Percentiles rank a stretch among this genome's conserved stretches.
Evolutionary conservation across 192 early-diverging fungal genomes (phyloP).

Genomic region (Coemansia sp.): DNA sequence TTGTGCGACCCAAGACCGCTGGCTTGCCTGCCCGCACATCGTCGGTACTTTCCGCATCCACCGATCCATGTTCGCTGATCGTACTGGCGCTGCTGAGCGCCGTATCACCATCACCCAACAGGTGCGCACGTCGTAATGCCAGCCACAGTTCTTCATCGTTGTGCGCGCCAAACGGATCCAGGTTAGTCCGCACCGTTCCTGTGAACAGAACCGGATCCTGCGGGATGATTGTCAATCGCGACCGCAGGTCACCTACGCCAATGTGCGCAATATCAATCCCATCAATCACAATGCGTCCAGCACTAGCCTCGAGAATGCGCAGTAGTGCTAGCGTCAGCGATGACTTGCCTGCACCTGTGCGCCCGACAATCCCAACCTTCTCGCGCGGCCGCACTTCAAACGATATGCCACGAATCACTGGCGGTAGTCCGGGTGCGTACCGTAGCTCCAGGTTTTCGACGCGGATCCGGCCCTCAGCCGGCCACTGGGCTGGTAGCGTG

Average conservation of each 20-base stretch:
- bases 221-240: constrained; percentile 79
- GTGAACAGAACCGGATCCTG: constrained; percentile 83
- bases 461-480: constrained; percentile 66
- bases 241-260: constrained; percentile 74
- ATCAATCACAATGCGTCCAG: constrained; percentile 71
- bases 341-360: constrained; percentile 81
- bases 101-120: constrained; percentile 25
- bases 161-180: constrained; percentile 82
- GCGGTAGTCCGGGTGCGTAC: constrained; percentile 65
- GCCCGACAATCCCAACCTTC: constrained; percentile 89
- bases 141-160: constrained; percentile 72
- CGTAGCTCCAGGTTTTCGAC: constrained; percentile 67
- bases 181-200: constrained; percentile 76
- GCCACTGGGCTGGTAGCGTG: constrained; percentile 62
- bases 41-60: constrained; percentile 3
- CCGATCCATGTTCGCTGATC: constrained; percentile 7
- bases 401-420: constrained; percentile 70
- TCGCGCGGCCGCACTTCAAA: constrained; percentile 68
- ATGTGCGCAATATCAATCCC: constrained; percentile 74
- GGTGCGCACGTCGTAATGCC: constrained; percentile 46
- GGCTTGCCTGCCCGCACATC: background rate
- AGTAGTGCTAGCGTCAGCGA: constrained; percentile 71
- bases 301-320: constrained; percentile 70
- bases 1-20: constrained; percentile 31
- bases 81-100: constrained; percentile 16